A percentile compares a stretch with the other conserved stretches of the same genome.
Evolutionary conservation across 805 yeast genomes (phyloP).

Genomic region (Wickerhamiella vanderwaltii): DNA sequence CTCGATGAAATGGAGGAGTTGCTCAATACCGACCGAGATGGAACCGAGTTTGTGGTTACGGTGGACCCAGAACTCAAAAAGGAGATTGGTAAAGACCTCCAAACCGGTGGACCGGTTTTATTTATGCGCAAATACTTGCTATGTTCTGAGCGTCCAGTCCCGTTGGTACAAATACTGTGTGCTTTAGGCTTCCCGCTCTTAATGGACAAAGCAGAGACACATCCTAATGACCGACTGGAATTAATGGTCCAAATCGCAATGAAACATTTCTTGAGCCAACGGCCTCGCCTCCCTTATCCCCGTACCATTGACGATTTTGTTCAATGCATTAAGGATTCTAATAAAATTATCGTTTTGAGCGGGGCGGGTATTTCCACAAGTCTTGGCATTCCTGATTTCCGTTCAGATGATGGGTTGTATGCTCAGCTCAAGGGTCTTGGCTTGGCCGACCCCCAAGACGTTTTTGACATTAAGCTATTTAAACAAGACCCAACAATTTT

Average conservation of each 20-base stretch:
- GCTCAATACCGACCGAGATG: conserved; percentile 15
- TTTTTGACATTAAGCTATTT: conserved; percentile 64
- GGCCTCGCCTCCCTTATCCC: conserved; percentile 18
- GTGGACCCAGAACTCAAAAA: conserved; percentile 33
- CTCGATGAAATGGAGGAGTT: conserved; percentile 21
- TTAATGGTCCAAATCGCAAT: conserved; percentile 21
- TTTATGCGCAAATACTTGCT: conserved; percentile 56
- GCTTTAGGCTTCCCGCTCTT: conserved; percentile 49
- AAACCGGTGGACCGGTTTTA: conserved; percentile 43
- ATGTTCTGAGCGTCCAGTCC: conserved; percentile 34
- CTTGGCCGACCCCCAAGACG: conserved; percentile 79
- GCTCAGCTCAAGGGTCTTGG: conserved; percentile 55
- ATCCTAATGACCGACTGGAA: conserved; percentile 17
- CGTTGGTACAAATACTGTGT: conserved; percentile 44
- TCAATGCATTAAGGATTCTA: conserved; percentile 40
- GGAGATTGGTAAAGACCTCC: conserved; percentile 42
- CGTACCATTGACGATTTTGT: conserved; percentile 47
- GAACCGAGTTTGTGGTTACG: conserved; percentile 14
- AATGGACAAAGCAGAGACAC: conserved; percentile 14
- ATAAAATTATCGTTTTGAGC: conserved; percentile 59
- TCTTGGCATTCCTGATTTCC: conserved; percentile 82
- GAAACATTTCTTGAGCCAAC: conserved; percentile 16
- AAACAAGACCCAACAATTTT: conserved; percentile 65
- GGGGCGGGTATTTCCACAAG: conserved; percentile 93
- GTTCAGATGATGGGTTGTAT: conserved; percentile 81